Percentiles rank a stretch among this genome's conserved stretches.
Conservation (phyloP, 2,329 filamentous ascomycete genomes). For the Xylaria sp. region DNA sequence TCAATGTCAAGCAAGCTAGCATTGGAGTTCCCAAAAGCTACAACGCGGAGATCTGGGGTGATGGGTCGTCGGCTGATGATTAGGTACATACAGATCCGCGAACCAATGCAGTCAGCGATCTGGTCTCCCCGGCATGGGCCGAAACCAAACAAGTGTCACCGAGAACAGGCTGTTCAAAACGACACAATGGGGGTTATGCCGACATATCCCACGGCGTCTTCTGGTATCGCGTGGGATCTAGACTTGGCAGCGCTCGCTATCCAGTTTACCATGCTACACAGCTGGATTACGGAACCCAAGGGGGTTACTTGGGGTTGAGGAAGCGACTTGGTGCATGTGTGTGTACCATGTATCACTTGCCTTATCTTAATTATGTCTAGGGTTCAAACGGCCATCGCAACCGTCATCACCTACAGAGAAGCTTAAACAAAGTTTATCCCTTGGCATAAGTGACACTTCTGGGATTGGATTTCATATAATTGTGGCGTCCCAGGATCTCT, state of each 20-base stretch:
- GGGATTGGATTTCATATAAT: constrained; percentile 29
- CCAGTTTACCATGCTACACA: constrained; percentile 3
- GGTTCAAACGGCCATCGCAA: constrained; percentile 8
- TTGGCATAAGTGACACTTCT: constrained; percentile 19
- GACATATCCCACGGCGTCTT: constrained; percentile 2
- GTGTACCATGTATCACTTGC: constrained; percentile 20
- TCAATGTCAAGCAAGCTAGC: not conserved
- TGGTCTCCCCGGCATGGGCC: constrained; percentile 9
- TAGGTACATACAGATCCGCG: constrained; percentile 19
- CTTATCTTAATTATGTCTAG: constrained; percentile 1
- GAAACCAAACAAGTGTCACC: not conserved
- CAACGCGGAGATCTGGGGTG: constrained; percentile 4
- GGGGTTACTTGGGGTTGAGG: constrained; percentile 8
- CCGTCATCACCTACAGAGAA: constrained; percentile 20
- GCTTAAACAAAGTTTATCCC: constrained; percentile 12
- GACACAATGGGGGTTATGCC: not conserved
- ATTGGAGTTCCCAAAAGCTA: constrained; percentile 1
- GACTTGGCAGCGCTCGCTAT: not conserved
- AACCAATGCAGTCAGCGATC: constrained; percentile 2
- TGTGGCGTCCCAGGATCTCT: constrained; percentile 17
- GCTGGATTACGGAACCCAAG: not conserved
- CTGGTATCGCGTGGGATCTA: constrained; percentile 2
- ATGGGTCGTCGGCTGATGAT: constrained; percentile 16
- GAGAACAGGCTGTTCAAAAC: constrained; percentile 13
- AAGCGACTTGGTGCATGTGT: constrained; percentile 15